Conservation (phyloP, 2,329 filamentous ascomycete species). For the Teratosphaeria pseudoeucalypti region DNA sequence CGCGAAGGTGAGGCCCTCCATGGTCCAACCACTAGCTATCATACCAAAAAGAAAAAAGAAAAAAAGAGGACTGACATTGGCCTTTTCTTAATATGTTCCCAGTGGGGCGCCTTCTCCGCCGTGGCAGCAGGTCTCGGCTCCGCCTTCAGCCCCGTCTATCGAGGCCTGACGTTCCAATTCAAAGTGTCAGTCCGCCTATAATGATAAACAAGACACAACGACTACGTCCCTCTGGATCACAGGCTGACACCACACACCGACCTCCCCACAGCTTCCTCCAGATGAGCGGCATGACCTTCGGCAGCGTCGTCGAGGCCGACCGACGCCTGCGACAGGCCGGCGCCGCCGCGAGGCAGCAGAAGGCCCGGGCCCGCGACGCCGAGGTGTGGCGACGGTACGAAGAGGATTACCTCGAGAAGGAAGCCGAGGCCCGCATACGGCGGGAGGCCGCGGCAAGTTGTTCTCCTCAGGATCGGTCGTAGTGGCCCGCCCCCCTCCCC, state of each 20-base stretch:
- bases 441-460: background rate
- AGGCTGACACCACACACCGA: conserved; percentile 42
- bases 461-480: no score
- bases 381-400: conserved; percentile 61
- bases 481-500: no score
- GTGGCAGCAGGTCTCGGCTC: conserved; percentile 54
- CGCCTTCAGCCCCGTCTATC: conserved; percentile 59
- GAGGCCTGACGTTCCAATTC: conserved; percentile 62
- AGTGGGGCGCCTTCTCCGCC: conserved; percentile 60
- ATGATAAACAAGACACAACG: background rate
- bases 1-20: conserved; percentile 40
- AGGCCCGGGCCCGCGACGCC: conserved; percentile 52
- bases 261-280: conserved; percentile 62
- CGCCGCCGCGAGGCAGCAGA: conserved; percentile 52
- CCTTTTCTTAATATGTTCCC: background rate
- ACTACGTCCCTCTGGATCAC: no score
- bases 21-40: no score
- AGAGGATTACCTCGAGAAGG: conserved; percentile 37
- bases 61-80: background rate
- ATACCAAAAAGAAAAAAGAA: background rate
- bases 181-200: conserved; percentile 47
- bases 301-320: conserved; percentile 68
- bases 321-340: conserved; percentile 57
- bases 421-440: conserved; percentile 4
- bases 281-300: conserved; percentile 77